Percentiles rank a stretch among this genome's conserved stretches.
Evolutionary conservation across 306 rosid genomes (phyloP).

Genomic region (Corylus heterophylla): DNA sequence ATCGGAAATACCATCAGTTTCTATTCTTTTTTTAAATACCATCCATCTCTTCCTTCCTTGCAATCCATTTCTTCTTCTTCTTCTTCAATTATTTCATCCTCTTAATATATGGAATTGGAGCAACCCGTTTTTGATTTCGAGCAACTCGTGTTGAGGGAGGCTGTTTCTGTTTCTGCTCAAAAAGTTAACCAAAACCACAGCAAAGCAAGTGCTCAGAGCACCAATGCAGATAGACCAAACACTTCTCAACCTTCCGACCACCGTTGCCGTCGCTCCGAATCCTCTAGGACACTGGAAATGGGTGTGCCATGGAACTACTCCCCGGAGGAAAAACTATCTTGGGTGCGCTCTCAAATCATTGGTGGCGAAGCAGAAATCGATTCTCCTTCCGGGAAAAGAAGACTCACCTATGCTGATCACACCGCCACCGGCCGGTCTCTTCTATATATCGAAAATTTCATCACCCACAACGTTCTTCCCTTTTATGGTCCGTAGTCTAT

Average conservation of each 20-base stretch:
- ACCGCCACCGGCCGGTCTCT: constrained; percentile 86
- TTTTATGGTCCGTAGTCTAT: constrained; percentile 50
- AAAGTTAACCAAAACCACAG: neutral
- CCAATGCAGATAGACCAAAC: neutral
- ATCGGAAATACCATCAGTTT: too few relatives aligned
- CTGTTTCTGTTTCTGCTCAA: neutral
- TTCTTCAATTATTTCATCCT: too few relatives aligned
- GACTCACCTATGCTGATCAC: constrained; percentile 74
- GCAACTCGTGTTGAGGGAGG: constrained; percentile 16
- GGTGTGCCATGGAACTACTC: constrained; percentile 26
- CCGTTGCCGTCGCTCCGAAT: constrained; percentile 21
- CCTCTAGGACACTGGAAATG: constrained; percentile 31
- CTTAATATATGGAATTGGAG: neutral
- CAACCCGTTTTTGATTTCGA: too few relatives aligned
- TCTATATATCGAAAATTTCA: constrained; percentile 55
- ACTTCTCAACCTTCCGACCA: constrained; percentile 11
- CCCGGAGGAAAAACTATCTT: constrained; percentile 37
- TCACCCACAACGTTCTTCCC: constrained; percentile 68
- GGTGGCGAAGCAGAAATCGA: constrained; percentile 52
- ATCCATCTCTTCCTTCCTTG: too few relatives aligned
- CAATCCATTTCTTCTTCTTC: too few relatives aligned
- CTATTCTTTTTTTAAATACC: too few relatives aligned
- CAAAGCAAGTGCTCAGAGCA: neutral
- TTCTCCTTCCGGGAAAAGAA: constrained; percentile 63
- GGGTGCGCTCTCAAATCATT: constrained; percentile 65